phyloP scores from a whole-genome alignment of 768 basidiomycete genomes.

The Kwoniella pini region DNA sequence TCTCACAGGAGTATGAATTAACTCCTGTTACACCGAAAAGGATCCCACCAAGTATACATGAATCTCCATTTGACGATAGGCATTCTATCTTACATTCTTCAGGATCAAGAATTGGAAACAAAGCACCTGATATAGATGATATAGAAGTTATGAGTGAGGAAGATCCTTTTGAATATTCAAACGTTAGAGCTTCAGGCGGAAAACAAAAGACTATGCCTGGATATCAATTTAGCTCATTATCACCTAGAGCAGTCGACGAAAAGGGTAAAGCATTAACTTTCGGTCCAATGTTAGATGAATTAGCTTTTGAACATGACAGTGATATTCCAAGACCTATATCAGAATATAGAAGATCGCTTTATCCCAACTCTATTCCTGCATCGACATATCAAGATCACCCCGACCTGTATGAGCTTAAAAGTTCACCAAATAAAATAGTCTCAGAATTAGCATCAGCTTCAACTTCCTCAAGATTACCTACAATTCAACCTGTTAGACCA shows the following conservation, averaged over 20 bases:
- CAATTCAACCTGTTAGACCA: constrained; percentile 52
- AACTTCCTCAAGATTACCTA: neutral
- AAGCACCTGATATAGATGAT: constrained; percentile 12
- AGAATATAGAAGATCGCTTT: constrained; percentile 35
- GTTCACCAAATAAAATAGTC: neutral
- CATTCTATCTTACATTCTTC: constrained; percentile 32
- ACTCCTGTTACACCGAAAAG: constrained; percentile 16
- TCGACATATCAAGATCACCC: constrained; percentile 37
- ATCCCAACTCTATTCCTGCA: constrained; percentile 31
- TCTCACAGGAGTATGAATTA: constrained; percentile 23
- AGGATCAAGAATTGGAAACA: neutral
- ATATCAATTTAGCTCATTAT: constrained; percentile 30
- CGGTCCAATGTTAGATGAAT: constrained; percentile 26
- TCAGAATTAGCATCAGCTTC: neutral
- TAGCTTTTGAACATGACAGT: neutral
- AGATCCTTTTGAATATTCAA: constrained; percentile 26
- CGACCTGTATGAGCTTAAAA: constrained; percentile 10
- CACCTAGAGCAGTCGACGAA: constrained; percentile 19
- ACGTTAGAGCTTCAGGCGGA: constrained; percentile 9
- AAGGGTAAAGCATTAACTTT: constrained; percentile 27
- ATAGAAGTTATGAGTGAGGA: constrained; percentile 20
- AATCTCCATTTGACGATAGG: constrained; percentile 46
- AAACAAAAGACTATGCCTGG: constrained; percentile 35
- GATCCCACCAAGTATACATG: constrained; percentile 5
- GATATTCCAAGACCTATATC: constrained; percentile 21